Base-by-base conservation (phyloP, 176 grass and related monocot genomes). In the Triticum monococcum region DNA sequence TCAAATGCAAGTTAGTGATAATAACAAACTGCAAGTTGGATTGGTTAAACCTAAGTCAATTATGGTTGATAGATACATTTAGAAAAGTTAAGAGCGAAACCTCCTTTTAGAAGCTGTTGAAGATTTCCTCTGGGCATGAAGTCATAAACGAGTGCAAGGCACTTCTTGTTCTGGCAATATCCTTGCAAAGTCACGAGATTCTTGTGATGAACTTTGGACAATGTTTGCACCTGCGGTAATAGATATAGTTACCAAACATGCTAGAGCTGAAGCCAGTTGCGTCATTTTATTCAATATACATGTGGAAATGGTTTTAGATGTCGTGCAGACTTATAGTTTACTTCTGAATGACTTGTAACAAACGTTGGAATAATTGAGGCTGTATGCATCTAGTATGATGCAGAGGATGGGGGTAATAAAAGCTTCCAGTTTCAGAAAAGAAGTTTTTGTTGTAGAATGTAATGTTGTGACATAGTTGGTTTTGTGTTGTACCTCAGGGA, bases 61-160 rank as follows among this genome's bases (percentile, higher is more conserved):
- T 33, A 45, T 64, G 69, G 2, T 75, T 84, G 36, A 64, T 46
- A 64, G 35, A 83, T 65, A 75, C 16, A 11, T 4, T 31, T 43
- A 30, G 33, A 83, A 26, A 79, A 61, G 35, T 75, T 63, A 61
- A 28, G 13, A 60, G 22, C 6, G 12, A n/a, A 31, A 84, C 82
- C 82, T 64, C 89, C 85, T 87, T 80, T 80, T 31, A 91, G 26
- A 66, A 84, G 43, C 50, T 91, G 72, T 31, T 87, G 80, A 87
- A 91, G 89, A 64, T 83, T 88, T 67, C 84, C 89, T 83, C 67
- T 69, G 28, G 89, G 57, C 89, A 91, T 91, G 85, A 73, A 91
- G 9, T 80, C 80, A 67, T 88, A 91, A 10, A 84, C 69, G 20
- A 88, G 85, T 20, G 89, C 89, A 2, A 91, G 72, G 28, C 86